Evolutionary conservation across 139 green algal species (phyloP).

Genomic region (Asterochloris erici): DNA sequence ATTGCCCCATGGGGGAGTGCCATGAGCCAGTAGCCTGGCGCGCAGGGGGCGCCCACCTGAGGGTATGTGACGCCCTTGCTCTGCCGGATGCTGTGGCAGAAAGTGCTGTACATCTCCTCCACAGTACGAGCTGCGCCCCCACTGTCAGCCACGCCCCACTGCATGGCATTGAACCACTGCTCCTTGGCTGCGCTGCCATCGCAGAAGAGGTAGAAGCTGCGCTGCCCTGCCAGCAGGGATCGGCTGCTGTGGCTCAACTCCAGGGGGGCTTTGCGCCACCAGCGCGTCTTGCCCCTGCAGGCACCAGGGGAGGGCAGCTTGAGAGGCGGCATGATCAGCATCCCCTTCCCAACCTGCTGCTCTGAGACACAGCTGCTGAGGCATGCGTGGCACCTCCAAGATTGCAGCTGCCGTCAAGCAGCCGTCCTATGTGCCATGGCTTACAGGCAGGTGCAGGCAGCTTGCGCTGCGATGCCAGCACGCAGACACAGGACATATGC

Average conservation of each 20-base stretch:
- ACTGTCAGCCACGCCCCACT: background rate
- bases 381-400: background rate
- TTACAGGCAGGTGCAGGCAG: background rate
- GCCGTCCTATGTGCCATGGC: background rate
- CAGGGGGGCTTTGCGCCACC: slow-evolving; percentile 44
- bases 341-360: background rate
- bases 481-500: background rate
- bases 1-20: no score
- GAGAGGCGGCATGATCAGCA: background rate
- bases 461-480: background rate
- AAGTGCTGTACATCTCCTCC: slow-evolving; percentile 16
- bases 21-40: no score
- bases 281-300: slow-evolving; percentile 21
- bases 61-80: slow-evolving; percentile 1
- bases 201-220: slow-evolving; percentile 40
- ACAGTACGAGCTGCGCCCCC: slow-evolving; percentile 5
- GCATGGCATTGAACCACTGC: slow-evolving; percentile 23
- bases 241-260: slow-evolving; percentile 40
- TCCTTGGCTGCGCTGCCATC: slow-evolving; percentile 28
- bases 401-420: background rate
- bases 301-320: no score
- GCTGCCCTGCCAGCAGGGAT: slow-evolving; percentile 38
- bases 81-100: background rate
- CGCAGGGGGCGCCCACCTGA: background rate
- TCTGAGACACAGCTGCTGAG: background rate